Evolutionary conservation across 441 rosid species (phyloP).

Genomic region (Viola pubescens): DNA sequence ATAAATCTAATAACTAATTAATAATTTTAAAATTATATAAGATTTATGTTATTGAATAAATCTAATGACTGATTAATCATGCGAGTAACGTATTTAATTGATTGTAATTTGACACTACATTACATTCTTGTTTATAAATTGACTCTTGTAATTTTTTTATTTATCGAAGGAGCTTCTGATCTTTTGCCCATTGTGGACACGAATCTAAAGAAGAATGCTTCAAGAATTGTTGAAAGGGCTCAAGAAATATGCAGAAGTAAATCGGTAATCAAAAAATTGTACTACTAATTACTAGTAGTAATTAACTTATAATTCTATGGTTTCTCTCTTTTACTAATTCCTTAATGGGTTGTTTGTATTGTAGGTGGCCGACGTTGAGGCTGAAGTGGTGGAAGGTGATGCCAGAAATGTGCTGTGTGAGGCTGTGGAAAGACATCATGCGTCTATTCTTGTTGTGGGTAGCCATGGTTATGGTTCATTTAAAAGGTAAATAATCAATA

Average conservation of each 20-base stretch:
- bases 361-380: constrained; percentile 43
- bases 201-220: constrained; percentile 61
- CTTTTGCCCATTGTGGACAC: constrained; percentile 56
- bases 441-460: constrained; percentile 74
- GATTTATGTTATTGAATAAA: too few species aligned
- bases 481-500: constrained; percentile 44
- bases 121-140: neutral
- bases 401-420: constrained; percentile 77
- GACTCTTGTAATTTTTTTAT: neutral
- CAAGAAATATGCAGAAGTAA: constrained; percentile 41
- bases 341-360: constrained; percentile 1
- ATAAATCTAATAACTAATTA: too few species aligned
- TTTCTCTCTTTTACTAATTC: neutral
- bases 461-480: constrained; percentile 95
- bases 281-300: neutral
- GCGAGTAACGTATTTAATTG: too few species aligned
- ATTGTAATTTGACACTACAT: neutral
- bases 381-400: constrained; percentile 77
- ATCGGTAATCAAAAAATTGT: constrained; percentile 27
- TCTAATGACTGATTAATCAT: too few species aligned
- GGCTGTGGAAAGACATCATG: constrained; percentile 74
- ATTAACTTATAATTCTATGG: neutral
- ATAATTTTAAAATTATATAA: too few species aligned
- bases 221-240: constrained; percentile 55
- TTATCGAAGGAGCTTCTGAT: constrained; percentile 55